Percentiles rank a stretch among this genome's conserved stretches.
These are phyloP conservation scores for Salix brachista DNA, from an alignment of 345 rosid genomes.

Conservation along the genomic window DNA sequence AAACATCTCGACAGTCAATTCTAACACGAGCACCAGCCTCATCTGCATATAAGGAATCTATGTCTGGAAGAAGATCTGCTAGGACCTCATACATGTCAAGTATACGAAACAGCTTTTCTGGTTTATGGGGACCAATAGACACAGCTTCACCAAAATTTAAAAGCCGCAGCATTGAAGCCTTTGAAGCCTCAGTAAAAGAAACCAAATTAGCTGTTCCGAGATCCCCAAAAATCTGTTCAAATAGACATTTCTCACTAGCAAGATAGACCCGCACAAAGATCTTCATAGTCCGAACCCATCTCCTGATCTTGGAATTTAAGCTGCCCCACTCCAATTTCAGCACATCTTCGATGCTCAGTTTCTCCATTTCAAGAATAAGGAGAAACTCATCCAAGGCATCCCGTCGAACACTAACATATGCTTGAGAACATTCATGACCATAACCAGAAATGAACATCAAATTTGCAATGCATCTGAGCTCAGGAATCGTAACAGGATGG, in stretches of 20 bases:
- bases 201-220: conserved; percentile 29
- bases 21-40: conserved; percentile 48
- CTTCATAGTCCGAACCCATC: conserved; percentile 74
- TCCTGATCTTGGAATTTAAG: conserved; percentile 72
- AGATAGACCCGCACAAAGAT: conserved; percentile 65
- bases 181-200: conserved; percentile 73
- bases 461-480: conserved; percentile 64
- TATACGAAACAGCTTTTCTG: conserved; percentile 64
- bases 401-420: conserved; percentile 54
- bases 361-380: conserved; percentile 66
- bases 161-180: conserved; percentile 66
- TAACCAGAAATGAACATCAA: conserved; percentile 65
- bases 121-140: conserved; percentile 68
- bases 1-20: conserved; percentile 53
- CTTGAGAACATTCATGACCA: conserved; percentile 71
- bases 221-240: conserved; percentile 61
- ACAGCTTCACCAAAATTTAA: conserved; percentile 83
- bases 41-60: conserved; percentile 47
- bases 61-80: conserved; percentile 59
- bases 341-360: conserved; percentile 80
- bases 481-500: conserved; percentile 52
- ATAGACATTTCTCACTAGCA: conserved; percentile 64
- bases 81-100: conserved; percentile 84
- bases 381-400: conserved; percentile 80
- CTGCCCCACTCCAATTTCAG: conserved; percentile 73